Percentiles rank a stretch among this genome's conserved stretches.
phyloP scores from a whole-genome alignment of 1,139 yeast species.

The Kodamaea fungicola region DNA sequence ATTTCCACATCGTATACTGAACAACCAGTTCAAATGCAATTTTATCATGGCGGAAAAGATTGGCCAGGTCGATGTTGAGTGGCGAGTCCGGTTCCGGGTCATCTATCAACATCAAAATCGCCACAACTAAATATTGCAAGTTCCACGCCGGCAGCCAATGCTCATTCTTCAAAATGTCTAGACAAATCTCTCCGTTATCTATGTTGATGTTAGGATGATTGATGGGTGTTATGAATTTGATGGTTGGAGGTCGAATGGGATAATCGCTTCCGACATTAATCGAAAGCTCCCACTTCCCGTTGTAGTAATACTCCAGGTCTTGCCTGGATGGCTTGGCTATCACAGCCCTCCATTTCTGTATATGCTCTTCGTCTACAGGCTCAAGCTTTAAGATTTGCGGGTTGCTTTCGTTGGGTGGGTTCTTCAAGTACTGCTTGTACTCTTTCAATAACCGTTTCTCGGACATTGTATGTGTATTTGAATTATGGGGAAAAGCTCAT shows the following conservation, averaged over 20 bases:
- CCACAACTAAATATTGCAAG: conserved; percentile 62
- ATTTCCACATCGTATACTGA: conserved; percentile 55
- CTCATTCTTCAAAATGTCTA: conserved; percentile 64
- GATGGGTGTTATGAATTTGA: conserved; percentile 61
- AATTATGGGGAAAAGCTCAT: too few species aligned
- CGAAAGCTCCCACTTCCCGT: conserved; percentile 56
- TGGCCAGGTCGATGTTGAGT: conserved; percentile 82
- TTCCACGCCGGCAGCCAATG: conserved; percentile 94
- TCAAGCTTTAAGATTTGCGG: conserved; percentile 39
- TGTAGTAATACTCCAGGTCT: conserved; percentile 43
- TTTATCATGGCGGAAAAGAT: conserved; percentile 53
- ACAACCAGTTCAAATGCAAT: conserved; percentile 61
- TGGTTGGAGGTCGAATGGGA: conserved; percentile 69
- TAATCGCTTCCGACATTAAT: conserved; percentile 53
- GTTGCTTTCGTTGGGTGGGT: conserved; percentile 19
- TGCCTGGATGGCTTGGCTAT: conserved; percentile 50
- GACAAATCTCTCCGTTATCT: conserved; percentile 61
- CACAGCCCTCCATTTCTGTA: conserved; percentile 58
- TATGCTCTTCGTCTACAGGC: conserved; percentile 39
- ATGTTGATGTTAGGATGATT: conserved; percentile 73
- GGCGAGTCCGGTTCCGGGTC: conserved; percentile 89
- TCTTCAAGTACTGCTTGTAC: conserved; percentile 17
- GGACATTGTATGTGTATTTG: conserved; percentile 13
- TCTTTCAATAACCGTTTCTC: conserved; percentile 23
- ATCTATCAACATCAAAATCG: conserved; percentile 63